Conservation (phyloP, 1,139 yeast genomes). For the Pichia sp. region DNA sequence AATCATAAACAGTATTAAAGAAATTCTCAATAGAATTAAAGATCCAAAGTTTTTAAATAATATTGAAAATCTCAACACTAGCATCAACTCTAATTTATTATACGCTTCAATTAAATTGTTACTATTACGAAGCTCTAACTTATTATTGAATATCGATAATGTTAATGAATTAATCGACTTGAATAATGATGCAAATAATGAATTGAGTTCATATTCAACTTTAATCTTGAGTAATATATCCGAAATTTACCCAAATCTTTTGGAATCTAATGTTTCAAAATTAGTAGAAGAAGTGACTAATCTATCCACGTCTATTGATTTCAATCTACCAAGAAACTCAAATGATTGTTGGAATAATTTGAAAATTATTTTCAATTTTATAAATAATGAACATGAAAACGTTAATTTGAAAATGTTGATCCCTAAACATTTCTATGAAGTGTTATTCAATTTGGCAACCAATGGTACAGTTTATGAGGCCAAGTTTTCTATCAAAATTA, state of each 20-base stretch:
- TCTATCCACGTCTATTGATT: conserved; percentile 10
- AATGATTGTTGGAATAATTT: conserved; percentile 31
- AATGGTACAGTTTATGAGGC: conserved; percentile 59
- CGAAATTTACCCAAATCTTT: conserved; percentile 52
- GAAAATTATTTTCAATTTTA: conserved; percentile 56
- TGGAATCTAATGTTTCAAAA: conserved; percentile 52
- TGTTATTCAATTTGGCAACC: conserved; percentile 34
- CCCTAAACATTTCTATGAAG: conserved; percentile 17
- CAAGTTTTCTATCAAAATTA: conserved; percentile 54
- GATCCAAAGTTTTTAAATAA: conserved; percentile 41
- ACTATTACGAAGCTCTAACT: conserved; percentile 54
- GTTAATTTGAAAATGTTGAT: neutral
- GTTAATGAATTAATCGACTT: conserved; percentile 47
- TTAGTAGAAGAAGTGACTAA: conserved; percentile 33
- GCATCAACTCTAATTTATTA: neutral
- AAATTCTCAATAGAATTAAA: conserved; percentile 46
- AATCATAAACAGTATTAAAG: conserved; percentile 55
- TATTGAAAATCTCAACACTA: conserved; percentile 2
- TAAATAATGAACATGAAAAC: conserved; percentile 40
- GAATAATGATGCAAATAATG: conserved; percentile 35
- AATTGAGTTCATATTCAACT: conserved; percentile 38
- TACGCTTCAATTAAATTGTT: conserved; percentile 46
- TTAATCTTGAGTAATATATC: conserved; percentile 58
- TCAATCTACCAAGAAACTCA: conserved; percentile 19
- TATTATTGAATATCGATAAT: conserved; percentile 61